Base-by-base conservation (phyloP, 2,329 filamentous ascomycete species). In the Endocalyx cinctus region DNA sequence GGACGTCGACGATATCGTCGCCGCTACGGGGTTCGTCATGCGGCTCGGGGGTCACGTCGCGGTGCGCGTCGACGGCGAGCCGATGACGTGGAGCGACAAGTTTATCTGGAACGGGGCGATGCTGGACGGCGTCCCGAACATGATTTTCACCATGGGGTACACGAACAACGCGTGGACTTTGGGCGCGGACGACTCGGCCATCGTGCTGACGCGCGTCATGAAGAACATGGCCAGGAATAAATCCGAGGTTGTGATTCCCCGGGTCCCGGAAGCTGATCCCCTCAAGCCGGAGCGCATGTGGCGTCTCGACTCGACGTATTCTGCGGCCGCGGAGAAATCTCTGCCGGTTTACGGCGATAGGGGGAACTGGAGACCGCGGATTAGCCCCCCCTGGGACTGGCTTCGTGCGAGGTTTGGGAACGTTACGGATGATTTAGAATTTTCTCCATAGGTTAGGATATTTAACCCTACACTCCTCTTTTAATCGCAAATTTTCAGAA, bases 51-150 rank as follows among this genome's bases (percentile, higher is more conserved):
- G 77, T 16, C 63, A 65, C 14, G 67, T 74, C 19, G 50, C 59
- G 2, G 43, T 82, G 10, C 48, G 50, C 2, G 57, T 82, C 6
- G 74, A 84, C 41, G 70, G 68, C 5, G 42, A 59, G 13, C 49
- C 54, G 0, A 42, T 77, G 25, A 48, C 68, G 10, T 44, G 69
- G 16, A 42, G 59, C 0, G 56, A 64, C 2, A 69, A 68, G 31
- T 73, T 68, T 45, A 52, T 72, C 1, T 84, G 79, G 79, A 73
- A 74, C 45, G 62, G 67, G 6, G 58, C 66, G 28, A 81, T 84
- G 78, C 51, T 84, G 1, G 66, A 80, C 41, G 73, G 73, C 29
- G 55, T 83, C 2, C 80, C 79, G 1, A 84, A 84, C 48, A 38
- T 76, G 6, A 58, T 70, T 15, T 67, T 77, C 46, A 63, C 77